These are phyloP conservation scores for Ajuga chamaepitys DNA, from an alignment of 257 asterid species.

Conservation along the genomic window DNA sequence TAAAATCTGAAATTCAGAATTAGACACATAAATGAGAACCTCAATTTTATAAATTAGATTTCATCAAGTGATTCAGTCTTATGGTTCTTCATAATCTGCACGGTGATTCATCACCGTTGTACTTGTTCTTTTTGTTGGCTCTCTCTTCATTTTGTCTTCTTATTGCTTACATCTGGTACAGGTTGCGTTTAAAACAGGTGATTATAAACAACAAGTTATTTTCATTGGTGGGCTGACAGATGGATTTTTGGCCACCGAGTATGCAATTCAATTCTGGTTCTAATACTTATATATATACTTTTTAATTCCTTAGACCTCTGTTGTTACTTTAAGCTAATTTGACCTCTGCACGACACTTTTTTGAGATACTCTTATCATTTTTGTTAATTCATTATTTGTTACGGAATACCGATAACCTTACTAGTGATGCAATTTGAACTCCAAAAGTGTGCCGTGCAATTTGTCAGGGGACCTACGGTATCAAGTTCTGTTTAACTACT, in stretches of 20 bases:
- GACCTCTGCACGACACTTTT: not conserved
- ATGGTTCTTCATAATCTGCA: not conserved
- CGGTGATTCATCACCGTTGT: not conserved
- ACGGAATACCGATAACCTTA: not conserved
- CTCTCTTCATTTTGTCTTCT: not conserved
- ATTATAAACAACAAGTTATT: constrained; percentile 79
- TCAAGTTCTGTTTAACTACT: not conserved
- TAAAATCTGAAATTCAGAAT: not conserved
- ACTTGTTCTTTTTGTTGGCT: not conserved
- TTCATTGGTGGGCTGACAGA: constrained; percentile 91
- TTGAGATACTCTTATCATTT: not conserved
- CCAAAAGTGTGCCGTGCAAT: not conserved
- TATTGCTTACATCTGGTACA: constrained; percentile 25
- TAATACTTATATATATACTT: not conserved
- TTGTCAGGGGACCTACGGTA: not conserved
- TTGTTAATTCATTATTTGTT: not conserved
- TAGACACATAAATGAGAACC: not conserved
- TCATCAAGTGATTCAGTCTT: not conserved
- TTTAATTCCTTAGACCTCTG: not conserved
- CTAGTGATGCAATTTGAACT: not conserved
- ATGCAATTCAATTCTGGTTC: constrained; percentile 26
- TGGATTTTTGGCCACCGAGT: constrained; percentile 95
- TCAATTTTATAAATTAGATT: not conserved
- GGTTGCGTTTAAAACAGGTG: constrained; percentile 97
- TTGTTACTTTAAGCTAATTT: not conserved